Evolutionary conservation across 176 grass and related monocot species (phyloP).

Genomic region (Ensete ventricosum): DNA sequence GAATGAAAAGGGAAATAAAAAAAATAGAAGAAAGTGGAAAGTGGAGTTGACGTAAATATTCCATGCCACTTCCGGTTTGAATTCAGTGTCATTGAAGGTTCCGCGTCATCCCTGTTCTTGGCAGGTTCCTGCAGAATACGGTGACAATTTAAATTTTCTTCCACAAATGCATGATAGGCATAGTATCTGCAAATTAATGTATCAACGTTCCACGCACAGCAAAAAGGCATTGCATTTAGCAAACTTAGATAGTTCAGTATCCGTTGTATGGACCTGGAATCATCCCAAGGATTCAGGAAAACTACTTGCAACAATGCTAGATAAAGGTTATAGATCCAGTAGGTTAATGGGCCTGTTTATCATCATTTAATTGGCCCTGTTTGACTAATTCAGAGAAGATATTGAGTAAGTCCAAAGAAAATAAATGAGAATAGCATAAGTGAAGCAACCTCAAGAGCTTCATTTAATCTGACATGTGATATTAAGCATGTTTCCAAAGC

Average conservation of each 20-base stretch:
- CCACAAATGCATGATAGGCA: not conserved
- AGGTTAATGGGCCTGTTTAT: too few species aligned
- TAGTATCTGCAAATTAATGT: not conserved
- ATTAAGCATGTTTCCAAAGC: not conserved
- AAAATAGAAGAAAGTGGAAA: not conserved
- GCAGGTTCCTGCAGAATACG: constrained; percentile 1
- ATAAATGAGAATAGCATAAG: not conserved
- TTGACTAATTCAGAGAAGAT: not conserved
- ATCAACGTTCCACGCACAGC: too few species aligned
- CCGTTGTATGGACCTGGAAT: too few species aligned
- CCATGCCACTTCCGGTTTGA: not conserved
- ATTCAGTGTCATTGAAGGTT: constrained; percentile 14
- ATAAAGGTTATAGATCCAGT: too few species aligned
- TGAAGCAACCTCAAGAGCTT: not conserved
- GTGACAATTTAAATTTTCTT: not conserved
- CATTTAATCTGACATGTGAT: not conserved
- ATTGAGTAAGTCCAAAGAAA: not conserved
- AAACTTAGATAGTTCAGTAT: not conserved
- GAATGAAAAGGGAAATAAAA: not conserved
- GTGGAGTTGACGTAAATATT: not conserved
- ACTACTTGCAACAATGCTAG: too few species aligned
- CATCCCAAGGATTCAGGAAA: too few species aligned
- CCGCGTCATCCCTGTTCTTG: not conserved
- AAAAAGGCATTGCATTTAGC: not conserved
- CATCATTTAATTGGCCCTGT: not conserved